These are phyloP conservation scores for Taiwanofungus camphoratus DNA, from an alignment of 1,284 basidiomycete species.

Conservation along the genomic window DNA sequence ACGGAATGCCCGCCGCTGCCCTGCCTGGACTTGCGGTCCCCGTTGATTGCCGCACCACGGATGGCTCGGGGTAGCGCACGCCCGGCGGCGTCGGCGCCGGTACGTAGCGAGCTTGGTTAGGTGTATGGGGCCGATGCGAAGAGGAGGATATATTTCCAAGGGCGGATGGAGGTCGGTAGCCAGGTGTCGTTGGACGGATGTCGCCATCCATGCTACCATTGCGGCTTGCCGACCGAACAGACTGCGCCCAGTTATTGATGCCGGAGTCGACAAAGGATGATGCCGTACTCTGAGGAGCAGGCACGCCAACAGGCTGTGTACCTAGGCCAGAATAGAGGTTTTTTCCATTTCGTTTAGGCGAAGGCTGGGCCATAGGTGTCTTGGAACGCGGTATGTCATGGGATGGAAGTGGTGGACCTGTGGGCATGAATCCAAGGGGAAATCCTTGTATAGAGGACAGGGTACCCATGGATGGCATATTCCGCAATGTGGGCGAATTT, in stretches of 20 bases:
- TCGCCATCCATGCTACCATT: neutral
- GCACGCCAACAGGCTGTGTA: neutral
- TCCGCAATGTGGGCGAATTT: slow-evolving; percentile 8
- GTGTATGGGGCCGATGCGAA: slow-evolving; percentile 2
- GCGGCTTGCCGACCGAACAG: neutral
- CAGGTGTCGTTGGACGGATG: neutral
- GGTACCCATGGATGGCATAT: slow-evolving; percentile 6
- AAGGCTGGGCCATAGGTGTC: slow-evolving; percentile 7
- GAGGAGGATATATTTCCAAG: neutral
- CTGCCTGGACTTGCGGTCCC: slow-evolving; percentile 10
- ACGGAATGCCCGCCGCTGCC: slow-evolving; percentile 5
- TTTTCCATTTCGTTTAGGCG: slow-evolving; percentile 1
- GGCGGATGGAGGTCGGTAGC: neutral
- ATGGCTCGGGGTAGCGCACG: slow-evolving; percentile 14
- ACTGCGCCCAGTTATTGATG: no score
- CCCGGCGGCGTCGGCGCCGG: slow-evolving; percentile 11
- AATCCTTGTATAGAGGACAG: slow-evolving; percentile 2
- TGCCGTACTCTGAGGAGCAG: neutral
- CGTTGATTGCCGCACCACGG: slow-evolving; percentile 1
- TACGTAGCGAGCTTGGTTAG: slow-evolving; percentile 9
- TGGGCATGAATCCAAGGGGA: slow-evolving; percentile 20
- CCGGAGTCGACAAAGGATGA: neutral
- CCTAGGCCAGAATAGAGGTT: slow-evolving; percentile 1
- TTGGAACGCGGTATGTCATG: slow-evolving; percentile 4
- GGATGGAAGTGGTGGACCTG: slow-evolving; percentile 3